A percentile compares a stretch with the other conserved stretches of the same genome.
These are phyloP conservation scores for Dictyostelium intermedium DNA, from an alignment of 78 protist genomes.

Conservation along the genomic window DNA sequence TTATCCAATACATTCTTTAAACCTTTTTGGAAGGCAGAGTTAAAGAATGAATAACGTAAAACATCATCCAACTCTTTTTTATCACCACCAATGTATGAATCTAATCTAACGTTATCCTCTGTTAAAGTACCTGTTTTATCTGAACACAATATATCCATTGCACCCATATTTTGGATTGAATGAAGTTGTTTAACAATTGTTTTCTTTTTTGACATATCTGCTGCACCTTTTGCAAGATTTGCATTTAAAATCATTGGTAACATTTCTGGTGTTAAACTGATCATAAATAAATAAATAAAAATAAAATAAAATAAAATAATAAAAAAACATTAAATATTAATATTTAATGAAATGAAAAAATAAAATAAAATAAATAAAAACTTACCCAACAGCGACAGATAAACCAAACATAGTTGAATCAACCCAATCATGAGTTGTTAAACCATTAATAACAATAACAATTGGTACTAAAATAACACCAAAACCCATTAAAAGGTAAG, in stretches of 20 bases:
- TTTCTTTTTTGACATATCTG: slow-evolving; percentile 72
- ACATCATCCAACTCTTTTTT: slow-evolving; percentile 12
- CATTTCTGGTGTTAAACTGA: slow-evolving; percentile 74
- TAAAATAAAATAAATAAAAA: neutral
- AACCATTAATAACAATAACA: slow-evolving; percentile 62
- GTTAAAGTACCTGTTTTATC: slow-evolving; percentile 80
- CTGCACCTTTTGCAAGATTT: slow-evolving; percentile 75
- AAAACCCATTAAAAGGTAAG: slow-evolving; percentile 68
- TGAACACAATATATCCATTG: slow-evolving; percentile 75
- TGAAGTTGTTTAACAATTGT: slow-evolving; percentile 69
- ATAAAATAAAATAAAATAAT: neutral
- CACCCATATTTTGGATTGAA: slow-evolving; percentile 83
- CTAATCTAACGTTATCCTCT: slow-evolving; percentile 60
- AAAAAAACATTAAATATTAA: neutral
- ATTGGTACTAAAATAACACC: slow-evolving; percentile 63
- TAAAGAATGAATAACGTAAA: slow-evolving; percentile 35
- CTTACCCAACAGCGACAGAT: slow-evolving; percentile 68
- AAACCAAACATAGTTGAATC: slow-evolving; percentile 72
- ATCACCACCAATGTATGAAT: slow-evolving; percentile 18
- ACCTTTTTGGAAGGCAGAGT: slow-evolving; percentile 55
- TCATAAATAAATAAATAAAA: neutral
- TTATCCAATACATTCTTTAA: slow-evolving; percentile 67
- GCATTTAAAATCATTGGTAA: slow-evolving; percentile 76
- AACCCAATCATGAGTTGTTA: slow-evolving; percentile 42
- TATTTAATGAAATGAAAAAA: neutral